Evolutionary conservation across 352 stramenopile genomes (phyloP).

Genomic region (Thraustochytrium sp.): DNA sequence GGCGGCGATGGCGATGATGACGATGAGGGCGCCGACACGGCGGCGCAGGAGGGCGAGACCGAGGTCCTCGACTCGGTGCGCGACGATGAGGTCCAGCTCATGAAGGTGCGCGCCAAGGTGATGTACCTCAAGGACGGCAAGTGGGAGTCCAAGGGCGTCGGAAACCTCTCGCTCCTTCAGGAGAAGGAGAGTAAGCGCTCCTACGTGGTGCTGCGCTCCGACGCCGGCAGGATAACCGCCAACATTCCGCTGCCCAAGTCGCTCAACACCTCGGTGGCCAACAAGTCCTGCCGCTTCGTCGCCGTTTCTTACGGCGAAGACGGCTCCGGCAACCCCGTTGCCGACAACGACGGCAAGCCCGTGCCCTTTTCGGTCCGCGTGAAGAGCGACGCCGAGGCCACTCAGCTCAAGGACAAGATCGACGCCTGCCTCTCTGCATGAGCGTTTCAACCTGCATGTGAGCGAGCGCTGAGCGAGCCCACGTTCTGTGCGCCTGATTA

Average conservation of each 20-base stretch:
- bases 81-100: neutral
- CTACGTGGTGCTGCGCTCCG: constrained; percentile 4
- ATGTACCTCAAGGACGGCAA: constrained; percentile 5
- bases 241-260: neutral
- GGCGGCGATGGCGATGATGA: neutral
- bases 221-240: neutral
- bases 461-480: no score
- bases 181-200: neutral
- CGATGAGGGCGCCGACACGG: neutral
- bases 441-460: no score
- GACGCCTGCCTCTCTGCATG: neutral
- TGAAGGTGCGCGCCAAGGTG: constrained; percentile 17
- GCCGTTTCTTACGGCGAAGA: constrained; percentile 24
- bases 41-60: neutral
- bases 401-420: constrained; percentile 10
- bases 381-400: neutral
- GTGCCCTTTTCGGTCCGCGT: neutral
- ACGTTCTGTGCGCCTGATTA: no score
- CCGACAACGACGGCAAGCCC: constrained; percentile 20
- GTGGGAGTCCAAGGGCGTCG: constrained; percentile 14
- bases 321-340: neutral
- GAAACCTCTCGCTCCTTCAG: neutral
- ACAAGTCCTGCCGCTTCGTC: neutral
- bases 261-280: neutral
- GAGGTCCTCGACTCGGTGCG: neutral